These are phyloP conservation scores for Leccinellum rugosiceps DNA, from an alignment of 768 basidiomycete species.

Conservation along the genomic window DNA sequence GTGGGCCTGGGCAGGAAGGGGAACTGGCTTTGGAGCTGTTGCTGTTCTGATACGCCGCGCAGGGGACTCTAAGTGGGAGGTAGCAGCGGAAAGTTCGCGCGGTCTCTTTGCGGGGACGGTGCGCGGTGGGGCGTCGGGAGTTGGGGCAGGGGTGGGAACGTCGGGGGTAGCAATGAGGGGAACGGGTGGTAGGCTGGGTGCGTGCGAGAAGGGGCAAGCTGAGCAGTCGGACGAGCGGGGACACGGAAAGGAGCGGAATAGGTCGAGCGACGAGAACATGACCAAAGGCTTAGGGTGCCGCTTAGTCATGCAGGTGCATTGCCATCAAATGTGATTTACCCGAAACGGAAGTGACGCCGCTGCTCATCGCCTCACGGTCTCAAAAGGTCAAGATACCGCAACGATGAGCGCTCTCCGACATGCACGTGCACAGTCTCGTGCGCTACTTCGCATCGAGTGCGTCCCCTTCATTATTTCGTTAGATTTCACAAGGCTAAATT, in stretches of 20 bases:
- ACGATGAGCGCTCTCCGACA: neutral
- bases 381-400: neutral
- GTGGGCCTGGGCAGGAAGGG: conserved; percentile 40
- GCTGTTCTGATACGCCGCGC: conserved; percentile 61
- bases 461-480: neutral
- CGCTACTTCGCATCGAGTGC: neutral
- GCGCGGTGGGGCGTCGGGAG: neutral
- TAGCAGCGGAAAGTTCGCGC: conserved; percentile 14
- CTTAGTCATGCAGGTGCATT: neutral
- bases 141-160: conserved; percentile 9
- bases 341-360: neutral
- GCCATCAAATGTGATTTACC: neutral
- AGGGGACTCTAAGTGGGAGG: conserved; percentile 46
- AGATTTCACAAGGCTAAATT: neutral
- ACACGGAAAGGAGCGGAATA: conserved; percentile 60
- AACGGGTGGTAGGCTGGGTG: conserved; percentile 29
- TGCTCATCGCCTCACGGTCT: too few relatives aligned
- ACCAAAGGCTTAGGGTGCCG: neutral
- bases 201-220: conserved; percentile 70
- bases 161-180: conserved; percentile 14
- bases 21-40: conserved; percentile 38
- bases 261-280: conserved; percentile 64
- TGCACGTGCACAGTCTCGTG: neutral
- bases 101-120: conserved; percentile 54
- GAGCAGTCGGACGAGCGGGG: conserved; percentile 51